Evolutionary conservation across 768 basidiomycete genomes (phyloP).

Genomic region (Lepiota venenata): DNA sequence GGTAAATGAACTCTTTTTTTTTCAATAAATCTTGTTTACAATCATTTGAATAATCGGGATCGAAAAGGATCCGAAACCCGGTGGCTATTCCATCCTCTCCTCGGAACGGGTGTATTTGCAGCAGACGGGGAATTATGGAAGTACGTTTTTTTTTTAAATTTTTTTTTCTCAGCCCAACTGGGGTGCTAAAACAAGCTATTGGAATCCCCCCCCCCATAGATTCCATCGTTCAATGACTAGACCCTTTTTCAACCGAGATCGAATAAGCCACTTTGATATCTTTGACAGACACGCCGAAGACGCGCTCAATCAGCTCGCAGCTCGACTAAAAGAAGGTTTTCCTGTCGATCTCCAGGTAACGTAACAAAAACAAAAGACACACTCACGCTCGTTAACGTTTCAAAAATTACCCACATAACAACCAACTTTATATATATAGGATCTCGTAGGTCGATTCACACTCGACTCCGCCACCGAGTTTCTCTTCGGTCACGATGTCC

Average conservation of each 20-base stretch:
- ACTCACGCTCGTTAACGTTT: too few species aligned
- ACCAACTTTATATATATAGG: slow-evolving; percentile 26
- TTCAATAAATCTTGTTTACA: too few species aligned
- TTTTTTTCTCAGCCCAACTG: too few species aligned
- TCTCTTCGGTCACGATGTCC: slow-evolving; percentile 45
- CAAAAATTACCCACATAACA: too few species aligned
- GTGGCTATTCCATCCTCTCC: slow-evolving; percentile 23
- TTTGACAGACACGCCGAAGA: slow-evolving; percentile 54
- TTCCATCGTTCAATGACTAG: slow-evolving; percentile 65
- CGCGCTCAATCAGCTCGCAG: slow-evolving; percentile 40
- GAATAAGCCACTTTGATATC: slow-evolving; percentile 57
- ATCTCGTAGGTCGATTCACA: slow-evolving; percentile 47
- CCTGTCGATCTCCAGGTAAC: slow-evolving; percentile 61
- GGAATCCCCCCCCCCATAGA: slow-evolving; percentile 24
- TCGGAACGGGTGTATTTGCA: slow-evolving; percentile 53
- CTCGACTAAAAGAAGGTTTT: slow-evolving; percentile 39
- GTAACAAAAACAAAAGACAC: too few species aligned
- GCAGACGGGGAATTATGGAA: slow-evolving; percentile 64
- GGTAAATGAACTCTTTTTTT: too few species aligned
- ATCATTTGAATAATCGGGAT: too few species aligned
- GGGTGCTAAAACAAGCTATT: too few species aligned
- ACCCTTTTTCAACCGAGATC: slow-evolving; percentile 63
- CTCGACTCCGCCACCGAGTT: slow-evolving; percentile 61
- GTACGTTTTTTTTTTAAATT: too few species aligned
- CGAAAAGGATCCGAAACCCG: slow-evolving; percentile 20